A percentile compares a stretch with the other conserved stretches of the same genome.
phyloP scores from a whole-genome alignment of 805 yeast species.

The Starmera pachycereana region DNA sequence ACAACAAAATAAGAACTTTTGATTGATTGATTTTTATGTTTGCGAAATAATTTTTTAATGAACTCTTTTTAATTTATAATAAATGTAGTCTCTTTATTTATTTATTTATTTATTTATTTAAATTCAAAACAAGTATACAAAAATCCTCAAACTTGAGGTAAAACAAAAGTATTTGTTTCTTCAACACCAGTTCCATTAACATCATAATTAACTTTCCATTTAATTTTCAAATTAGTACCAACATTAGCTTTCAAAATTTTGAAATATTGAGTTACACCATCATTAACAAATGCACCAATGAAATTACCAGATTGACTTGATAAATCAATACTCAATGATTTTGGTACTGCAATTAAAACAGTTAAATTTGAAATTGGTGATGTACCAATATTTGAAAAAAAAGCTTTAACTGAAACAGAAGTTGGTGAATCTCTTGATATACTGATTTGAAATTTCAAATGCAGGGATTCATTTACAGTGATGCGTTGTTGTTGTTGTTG shows the following conservation, averaged over 20 bases:
- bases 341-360: slow-evolving; percentile 65
- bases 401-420: slow-evolving; percentile 33
- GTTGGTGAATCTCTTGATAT: slow-evolving; percentile 25
- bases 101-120: too few relatives aligned
- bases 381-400: slow-evolving; percentile 40
- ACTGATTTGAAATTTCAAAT: slow-evolving; percentile 40
- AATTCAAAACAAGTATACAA: background rate
- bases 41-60: too few relatives aligned
- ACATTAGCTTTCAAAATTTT: slow-evolving; percentile 24
- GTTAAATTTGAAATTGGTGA: slow-evolving; percentile 39
- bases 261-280: slow-evolving; percentile 46
- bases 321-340: slow-evolving; percentile 43
- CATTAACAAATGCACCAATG: slow-evolving; percentile 35
- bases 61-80: too few relatives aligned
- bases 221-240: slow-evolving; percentile 45
- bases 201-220: slow-evolving; percentile 60
- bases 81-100: too few relatives aligned
- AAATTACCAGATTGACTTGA: slow-evolving; percentile 50
- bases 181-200: slow-evolving; percentile 37
- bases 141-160: slow-evolving; percentile 16
- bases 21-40: too few relatives aligned
- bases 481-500: slow-evolving; percentile 10
- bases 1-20: too few relatives aligned
- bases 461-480: slow-evolving; percentile 32
- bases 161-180: slow-evolving; percentile 45